phyloP scores from a whole-genome alignment of 345 rosid species.

The Adansonia digitata region DNA sequence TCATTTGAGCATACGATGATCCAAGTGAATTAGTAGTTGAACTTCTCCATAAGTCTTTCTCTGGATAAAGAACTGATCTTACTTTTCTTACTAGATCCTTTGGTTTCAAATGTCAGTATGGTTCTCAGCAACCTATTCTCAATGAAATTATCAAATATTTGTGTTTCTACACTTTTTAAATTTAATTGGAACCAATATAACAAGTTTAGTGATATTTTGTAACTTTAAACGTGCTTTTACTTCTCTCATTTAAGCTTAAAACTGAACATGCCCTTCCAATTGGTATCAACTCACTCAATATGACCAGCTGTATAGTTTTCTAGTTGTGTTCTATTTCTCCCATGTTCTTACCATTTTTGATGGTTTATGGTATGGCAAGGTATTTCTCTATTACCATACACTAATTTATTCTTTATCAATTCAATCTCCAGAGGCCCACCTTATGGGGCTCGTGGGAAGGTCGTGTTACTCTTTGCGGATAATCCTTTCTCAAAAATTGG shows the following conservation, averaged over 20 bases:
- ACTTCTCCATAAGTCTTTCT: background rate
- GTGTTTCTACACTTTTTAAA: background rate
- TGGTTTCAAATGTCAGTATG: background rate
- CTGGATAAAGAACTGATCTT: background rate
- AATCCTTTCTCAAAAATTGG: constrained; percentile 81
- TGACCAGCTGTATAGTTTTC: background rate
- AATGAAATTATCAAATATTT: background rate
- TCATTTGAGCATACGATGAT: constrained; percentile 6
- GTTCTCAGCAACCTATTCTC: background rate
- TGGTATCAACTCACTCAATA: background rate
- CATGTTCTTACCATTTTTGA: background rate
- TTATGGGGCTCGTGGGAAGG: constrained; percentile 62
- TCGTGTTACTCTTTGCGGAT: constrained; percentile 55
- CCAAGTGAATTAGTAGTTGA: background rate
- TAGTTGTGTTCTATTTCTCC: background rate
- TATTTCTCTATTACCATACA: constrained; percentile 8
- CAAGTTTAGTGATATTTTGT: background rate
- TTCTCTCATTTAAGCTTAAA: background rate
- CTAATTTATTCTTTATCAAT: constrained; percentile 1
- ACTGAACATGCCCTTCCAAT: background rate
- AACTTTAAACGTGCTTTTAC: background rate
- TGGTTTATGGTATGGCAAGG: constrained; percentile 2
- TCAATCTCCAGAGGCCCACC: constrained; percentile 55
- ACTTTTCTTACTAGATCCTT: background rate
- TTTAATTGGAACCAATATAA: background rate